Conservation (phyloP, 129 eudicot species). For the Escallonia rubra region DNA sequence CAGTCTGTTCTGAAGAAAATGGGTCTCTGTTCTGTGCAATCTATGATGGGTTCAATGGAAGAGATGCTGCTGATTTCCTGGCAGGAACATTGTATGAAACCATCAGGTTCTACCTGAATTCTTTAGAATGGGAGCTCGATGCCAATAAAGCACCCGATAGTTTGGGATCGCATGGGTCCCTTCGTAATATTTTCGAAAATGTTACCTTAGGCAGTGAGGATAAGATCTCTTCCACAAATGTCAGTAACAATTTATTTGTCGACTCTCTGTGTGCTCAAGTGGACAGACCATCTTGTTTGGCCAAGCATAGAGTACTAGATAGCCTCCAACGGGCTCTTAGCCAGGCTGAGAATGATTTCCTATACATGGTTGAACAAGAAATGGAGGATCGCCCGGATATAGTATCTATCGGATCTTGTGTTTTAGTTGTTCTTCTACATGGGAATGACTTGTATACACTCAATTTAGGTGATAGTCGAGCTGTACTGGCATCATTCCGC, state of each 20-base stretch:
- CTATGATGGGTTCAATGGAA: slow-evolving; percentile 91
- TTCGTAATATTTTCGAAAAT: slow-evolving; percentile 20
- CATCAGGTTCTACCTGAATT: slow-evolving; percentile 61
- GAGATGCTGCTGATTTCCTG: slow-evolving; percentile 95
- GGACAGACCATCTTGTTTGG: slow-evolving; percentile 16
- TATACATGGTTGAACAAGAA: slow-evolving; percentile 97
- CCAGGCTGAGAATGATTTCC: slow-evolving; percentile 84
- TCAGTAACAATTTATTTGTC: not conserved
- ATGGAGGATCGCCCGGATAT: slow-evolving; percentile 98
- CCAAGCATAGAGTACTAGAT: slow-evolving; percentile 57
- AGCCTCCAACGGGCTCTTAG: slow-evolving; percentile 73
- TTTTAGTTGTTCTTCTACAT: slow-evolving; percentile 67
- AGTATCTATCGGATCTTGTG: slow-evolving; percentile 94
- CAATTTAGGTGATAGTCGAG: slow-evolving; percentile 93
- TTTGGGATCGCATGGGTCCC: slow-evolving; percentile 3
- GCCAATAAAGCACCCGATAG: slow-evolving; percentile 11
- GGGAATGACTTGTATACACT: slow-evolving; percentile 75
- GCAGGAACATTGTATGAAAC: slow-evolving; percentile 93
- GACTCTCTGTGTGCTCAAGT: not conserved
- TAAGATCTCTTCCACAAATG: not conserved
- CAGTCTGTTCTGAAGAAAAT: slow-evolving; percentile 96
- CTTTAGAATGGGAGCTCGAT: slow-evolving; percentile 55
- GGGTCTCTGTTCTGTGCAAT: slow-evolving; percentile 92
- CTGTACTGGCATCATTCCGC: slow-evolving; percentile 62
- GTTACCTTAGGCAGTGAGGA: not conserved